These are phyloP conservation scores for Aphanomyces stellatus DNA, from an alignment of 352 stramenopile species.

Conservation along the genomic window DNA sequence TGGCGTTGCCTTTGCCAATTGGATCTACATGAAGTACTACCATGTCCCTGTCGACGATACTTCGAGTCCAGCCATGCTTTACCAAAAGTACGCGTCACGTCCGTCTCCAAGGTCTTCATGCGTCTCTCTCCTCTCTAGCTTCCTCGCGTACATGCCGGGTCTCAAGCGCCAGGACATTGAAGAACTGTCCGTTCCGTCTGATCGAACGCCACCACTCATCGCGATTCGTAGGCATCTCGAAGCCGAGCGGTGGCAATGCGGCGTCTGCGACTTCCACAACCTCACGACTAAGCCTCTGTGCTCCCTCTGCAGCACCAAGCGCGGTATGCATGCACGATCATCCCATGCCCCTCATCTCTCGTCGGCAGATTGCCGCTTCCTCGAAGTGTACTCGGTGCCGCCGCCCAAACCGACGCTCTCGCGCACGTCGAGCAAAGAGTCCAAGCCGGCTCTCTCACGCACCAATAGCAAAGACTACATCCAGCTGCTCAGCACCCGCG, in stretches of 20 bases:
- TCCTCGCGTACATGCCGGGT: slow-evolving; percentile 13
- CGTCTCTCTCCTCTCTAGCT: not conserved
- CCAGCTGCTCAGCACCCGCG: not conserved
- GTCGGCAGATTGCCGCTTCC: not conserved
- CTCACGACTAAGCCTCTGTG: not conserved
- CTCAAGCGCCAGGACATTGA: slow-evolving; percentile 18
- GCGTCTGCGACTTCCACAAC: slow-evolving; percentile 17
- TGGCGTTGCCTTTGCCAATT: not conserved
- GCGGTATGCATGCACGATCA: not conserved
- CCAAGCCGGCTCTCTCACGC: not conserved
- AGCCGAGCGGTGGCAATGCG: slow-evolving; percentile 4
- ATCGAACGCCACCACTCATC: not conserved
- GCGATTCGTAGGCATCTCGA: slow-evolving; percentile 6
- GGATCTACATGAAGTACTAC: not conserved
- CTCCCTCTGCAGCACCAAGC: slow-evolving; percentile 7
- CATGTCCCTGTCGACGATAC: not conserved
- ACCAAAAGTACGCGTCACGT: not conserved
- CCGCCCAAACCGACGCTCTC: not conserved
- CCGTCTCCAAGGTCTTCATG: not conserved
- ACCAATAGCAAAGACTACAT: slow-evolving; percentile 4
- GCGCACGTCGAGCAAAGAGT: not conserved
- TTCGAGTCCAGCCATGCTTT: not conserved
- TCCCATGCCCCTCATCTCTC: not conserved
- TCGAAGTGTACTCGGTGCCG: not conserved
- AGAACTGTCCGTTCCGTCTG: not conserved